Base-by-base conservation (phyloP, 2,329 filamentous ascomycete genomes). In the Magnaporthiopsis rhizophila region DNA sequence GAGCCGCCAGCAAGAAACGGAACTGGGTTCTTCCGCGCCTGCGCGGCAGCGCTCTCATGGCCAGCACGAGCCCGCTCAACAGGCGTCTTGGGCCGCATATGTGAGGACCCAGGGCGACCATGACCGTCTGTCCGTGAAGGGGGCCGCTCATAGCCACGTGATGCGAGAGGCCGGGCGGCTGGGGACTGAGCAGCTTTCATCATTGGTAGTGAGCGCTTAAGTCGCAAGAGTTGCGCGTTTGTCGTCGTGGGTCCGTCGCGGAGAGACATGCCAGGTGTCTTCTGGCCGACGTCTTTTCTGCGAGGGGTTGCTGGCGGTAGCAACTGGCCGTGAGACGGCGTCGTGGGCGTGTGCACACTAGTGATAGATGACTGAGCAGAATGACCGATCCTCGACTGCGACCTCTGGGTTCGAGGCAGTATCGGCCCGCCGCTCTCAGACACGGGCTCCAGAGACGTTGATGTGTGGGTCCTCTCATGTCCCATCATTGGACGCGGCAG, bases 401-500 rank as follows among this genome's bases (percentile, higher is more conserved):
- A 86, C 68, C 87, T 81, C 65, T 86, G 83, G 68, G 81, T 81
- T 21, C 79, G 78, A 66, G 82, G 85, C 58, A 73, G 68, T 61
- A 90, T 84, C 26, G 90, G 86, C 4, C 88, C 91, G 62, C 92
- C 92, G 68, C 88, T 92, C 77, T 98, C 94, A 56, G 92, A 96
- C 7, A 98, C 92, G 28, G 94, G 92, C 72, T 96, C 94, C n/a
- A 98, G 82, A 24, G 89, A 88, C 13, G 90, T 90, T 69, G 86
- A 85, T 6, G 88, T 85, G 63, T 83, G 83, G 18, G 83, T 81
- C 64, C 89, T 83, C 71, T 91, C 89, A 74, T 90, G 88, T 66
- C 81, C 82, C 50, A 76, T 76, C 64, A 89, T 81, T 50, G 93
- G 89, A 62, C 92, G 86, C 53, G 94, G 92, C 66, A 97, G 89